Conservation (phyloP, 345 rosid genomes). For the Dovyalis caffra region DNA sequence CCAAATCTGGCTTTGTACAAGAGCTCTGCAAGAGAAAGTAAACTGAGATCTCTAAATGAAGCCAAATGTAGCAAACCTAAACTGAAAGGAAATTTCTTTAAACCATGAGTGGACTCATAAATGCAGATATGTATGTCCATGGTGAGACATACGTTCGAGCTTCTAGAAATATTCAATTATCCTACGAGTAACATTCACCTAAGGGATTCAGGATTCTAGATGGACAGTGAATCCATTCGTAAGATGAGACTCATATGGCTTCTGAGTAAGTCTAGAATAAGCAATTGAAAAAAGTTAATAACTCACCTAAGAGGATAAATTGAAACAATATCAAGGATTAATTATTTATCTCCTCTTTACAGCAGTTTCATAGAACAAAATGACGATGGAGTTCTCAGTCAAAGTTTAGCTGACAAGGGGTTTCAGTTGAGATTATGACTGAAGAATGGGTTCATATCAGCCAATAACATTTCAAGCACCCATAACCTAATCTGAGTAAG, state of each 20-base stretch:
- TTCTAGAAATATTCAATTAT: conserved; percentile 4
- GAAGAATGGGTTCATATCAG: not conserved
- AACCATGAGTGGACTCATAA: conserved; percentile 13
- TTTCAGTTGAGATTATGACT: not conserved
- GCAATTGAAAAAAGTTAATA: not conserved
- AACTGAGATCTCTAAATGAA: conserved; percentile 32
- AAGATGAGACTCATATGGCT: not conserved
- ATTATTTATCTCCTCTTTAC: too few relatives aligned
- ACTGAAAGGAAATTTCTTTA: conserved; percentile 14
- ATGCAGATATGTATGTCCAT: conserved; percentile 9
- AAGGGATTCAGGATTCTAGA: not conserved
- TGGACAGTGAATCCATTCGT: not conserved
- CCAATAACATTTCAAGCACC: not conserved
- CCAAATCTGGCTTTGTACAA: conserved; percentile 29
- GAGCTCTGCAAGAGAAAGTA: conserved; percentile 32
- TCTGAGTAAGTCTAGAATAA: not conserved
- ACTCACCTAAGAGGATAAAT: not conserved
- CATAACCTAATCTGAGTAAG: not conserved
- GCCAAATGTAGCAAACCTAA: conserved; percentile 29
- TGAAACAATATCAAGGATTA: not conserved
- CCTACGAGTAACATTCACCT: conserved; percentile 2
- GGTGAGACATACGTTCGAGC: not conserved
- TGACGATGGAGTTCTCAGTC: not conserved
- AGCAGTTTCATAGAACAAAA: too few relatives aligned
- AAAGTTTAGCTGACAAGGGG: not conserved